phyloP scores from a whole-genome alignment of 1,139 yeast species.

The Suhomyces panamericanus region DNA sequence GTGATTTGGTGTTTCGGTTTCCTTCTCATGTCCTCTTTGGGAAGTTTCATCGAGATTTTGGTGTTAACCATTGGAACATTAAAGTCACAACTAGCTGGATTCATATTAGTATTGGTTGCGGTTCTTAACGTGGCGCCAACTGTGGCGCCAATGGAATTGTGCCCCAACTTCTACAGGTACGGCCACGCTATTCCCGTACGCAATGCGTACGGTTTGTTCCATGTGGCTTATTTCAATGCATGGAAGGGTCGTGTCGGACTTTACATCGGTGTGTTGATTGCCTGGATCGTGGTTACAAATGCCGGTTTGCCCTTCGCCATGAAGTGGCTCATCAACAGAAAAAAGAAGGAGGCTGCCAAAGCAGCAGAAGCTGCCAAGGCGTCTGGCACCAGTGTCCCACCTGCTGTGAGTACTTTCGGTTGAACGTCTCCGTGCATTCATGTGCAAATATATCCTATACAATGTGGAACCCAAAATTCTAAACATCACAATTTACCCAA shows the following conservation, averaged over 20 bases:
- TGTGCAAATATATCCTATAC: no score
- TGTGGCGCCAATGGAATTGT: conserved; percentile 46
- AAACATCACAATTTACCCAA: conserved; percentile 48
- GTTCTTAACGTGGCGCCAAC: conserved; percentile 49
- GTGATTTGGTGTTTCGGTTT: conserved; percentile 49
- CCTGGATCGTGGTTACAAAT: conserved; percentile 48
- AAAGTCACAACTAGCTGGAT: conserved; percentile 46
- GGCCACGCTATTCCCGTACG: conserved; percentile 56
- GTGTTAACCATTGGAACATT: conserved; percentile 38
- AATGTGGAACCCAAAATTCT: neutral
- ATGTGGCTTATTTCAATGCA: conserved; percentile 45
- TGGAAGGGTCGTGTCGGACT: conserved; percentile 50
- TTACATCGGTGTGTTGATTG: conserved; percentile 45
- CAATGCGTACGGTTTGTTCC: conserved; percentile 47
- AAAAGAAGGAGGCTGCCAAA: conserved; percentile 18
- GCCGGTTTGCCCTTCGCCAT: conserved; percentile 41
- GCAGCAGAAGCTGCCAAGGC: conserved; percentile 10
- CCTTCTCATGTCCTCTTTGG: conserved; percentile 50
- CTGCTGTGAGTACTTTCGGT: neutral
- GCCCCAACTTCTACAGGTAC: conserved; percentile 47
- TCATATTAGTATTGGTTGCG: conserved; percentile 47
- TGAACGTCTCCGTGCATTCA: neutral
- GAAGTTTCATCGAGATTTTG: conserved; percentile 49
- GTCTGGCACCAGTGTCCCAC: neutral
- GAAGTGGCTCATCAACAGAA: conserved; percentile 22